Evolutionary conservation across 257 asterid species (phyloP), one percentile per base, ranked within the genome.

Genomic region (Solanum paucissectum): DNA sequence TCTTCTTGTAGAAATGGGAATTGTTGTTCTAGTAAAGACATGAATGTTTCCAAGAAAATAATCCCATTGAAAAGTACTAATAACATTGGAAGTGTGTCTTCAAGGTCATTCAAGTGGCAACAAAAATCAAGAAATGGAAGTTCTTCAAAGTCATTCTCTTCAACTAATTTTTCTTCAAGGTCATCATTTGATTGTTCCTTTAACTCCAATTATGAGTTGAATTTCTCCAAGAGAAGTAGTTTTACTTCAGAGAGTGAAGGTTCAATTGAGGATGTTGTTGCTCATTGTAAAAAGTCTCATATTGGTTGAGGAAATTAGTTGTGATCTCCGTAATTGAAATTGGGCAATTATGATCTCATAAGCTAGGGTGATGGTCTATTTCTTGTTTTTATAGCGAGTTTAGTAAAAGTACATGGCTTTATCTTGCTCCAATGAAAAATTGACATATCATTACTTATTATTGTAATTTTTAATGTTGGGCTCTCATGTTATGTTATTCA

Each of bases 221-320:
- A 90, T 6, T 46, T 86, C 6, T 89, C 86, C 13, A 89, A 94
- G 88, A 90, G 95, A 42, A 42, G 46, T 42, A 42, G 46, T 42
- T 42, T 42, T 83, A 92, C 88, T 4, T 38, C 69, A 27, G 94
- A 92, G 90, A 75, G 89, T 36, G 96, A 94, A 84, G 75, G 91
- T 3, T 92, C 94, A 2, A 92, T 94, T 86, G 91, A 94, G 72
- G 96, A 92, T 12, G 95, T 95, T 83, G 92, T 94, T 88, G 98
- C 94, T 84, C 93, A 94, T 69, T 93, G 96, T 93, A 93, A 93
- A 89, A 93, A 88, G 21, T 92, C 96, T 68, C 92, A 82, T 6
- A 44, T 5, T 55, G 32, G 32, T 62, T 64, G 72, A 64, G 33
- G 32, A 64, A 64, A 64, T 60, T 3, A 64, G 7, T 64, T 66